phyloP scores from a whole-genome alignment of 805 yeast genomes.

The Priceomyces fermenticarens region DNA sequence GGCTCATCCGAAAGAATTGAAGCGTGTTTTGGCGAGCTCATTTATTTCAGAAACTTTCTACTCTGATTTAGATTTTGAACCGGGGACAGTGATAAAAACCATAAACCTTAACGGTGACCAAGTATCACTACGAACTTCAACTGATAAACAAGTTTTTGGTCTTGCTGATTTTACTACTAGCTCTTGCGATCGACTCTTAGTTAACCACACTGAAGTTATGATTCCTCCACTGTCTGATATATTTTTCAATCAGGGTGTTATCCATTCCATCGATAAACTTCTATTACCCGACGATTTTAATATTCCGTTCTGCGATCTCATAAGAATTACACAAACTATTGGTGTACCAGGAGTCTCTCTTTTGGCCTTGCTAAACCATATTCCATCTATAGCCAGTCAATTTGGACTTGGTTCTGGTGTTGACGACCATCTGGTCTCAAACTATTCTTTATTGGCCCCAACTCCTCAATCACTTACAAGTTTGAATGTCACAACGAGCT shows the following conservation, averaged over 20 bases:
- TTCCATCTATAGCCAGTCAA: slow-evolving; percentile 40
- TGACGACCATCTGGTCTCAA: slow-evolving; percentile 24
- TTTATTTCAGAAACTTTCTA: slow-evolving; percentile 66
- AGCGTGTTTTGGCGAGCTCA: slow-evolving; percentile 51
- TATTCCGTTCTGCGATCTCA: slow-evolving; percentile 54
- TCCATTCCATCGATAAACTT: slow-evolving; percentile 62
- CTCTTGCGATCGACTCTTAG: background rate
- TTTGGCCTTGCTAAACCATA: slow-evolving; percentile 42
- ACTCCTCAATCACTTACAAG: slow-evolving; percentile 51
- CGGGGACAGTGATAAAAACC: slow-evolving; percentile 11
- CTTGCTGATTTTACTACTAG: slow-evolving; percentile 15
- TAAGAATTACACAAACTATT: slow-evolving; percentile 49
- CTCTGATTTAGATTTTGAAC: slow-evolving; percentile 48
- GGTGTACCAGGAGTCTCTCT: slow-evolving; percentile 28
- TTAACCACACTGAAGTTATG: slow-evolving; percentile 31
- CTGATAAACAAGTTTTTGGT: slow-evolving; percentile 16
- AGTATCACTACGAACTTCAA: slow-evolving; percentile 18
- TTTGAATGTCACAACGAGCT: slow-evolving; percentile 47
- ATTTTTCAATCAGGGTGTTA: slow-evolving; percentile 79
- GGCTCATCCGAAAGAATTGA: slow-evolving; percentile 47
- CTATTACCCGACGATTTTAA: slow-evolving; percentile 55
- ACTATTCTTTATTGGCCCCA: slow-evolving; percentile 70
- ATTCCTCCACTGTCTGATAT: slow-evolving; percentile 56
- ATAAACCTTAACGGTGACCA: slow-evolving; percentile 27
- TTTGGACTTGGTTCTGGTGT: slow-evolving; percentile 24